phyloP scores from a whole-genome alignment of 2,329 filamentous ascomycete genomes.

The Trichoderma hamatum region DNA sequence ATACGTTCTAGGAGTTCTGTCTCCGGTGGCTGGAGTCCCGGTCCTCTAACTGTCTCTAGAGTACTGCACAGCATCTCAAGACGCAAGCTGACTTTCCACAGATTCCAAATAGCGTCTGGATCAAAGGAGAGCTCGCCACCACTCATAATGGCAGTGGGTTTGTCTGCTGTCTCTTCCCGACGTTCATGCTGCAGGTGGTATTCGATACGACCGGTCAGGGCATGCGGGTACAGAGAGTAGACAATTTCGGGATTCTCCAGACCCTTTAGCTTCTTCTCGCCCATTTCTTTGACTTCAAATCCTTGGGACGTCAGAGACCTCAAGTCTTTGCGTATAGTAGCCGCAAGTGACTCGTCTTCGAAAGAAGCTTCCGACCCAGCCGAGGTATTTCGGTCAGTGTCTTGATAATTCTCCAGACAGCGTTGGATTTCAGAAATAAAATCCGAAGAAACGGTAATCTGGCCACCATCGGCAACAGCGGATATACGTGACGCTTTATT shows the following conservation, averaged over 20 bases:
- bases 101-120: slow-evolving; percentile 80
- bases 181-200: slow-evolving; percentile 61
- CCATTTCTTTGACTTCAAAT: slow-evolving; percentile 95
- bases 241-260: slow-evolving; percentile 96
- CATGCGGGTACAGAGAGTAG: slow-evolving; percentile 92
- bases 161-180: slow-evolving; percentile 50
- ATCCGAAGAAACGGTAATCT: slow-evolving; percentile 95
- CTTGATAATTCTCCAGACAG: slow-evolving; percentile 85
- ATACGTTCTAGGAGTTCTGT: slow-evolving; percentile 76
- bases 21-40: slow-evolving; percentile 75
- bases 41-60: slow-evolving; percentile 70
- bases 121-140: slow-evolving; percentile 74
- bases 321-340: slow-evolving; percentile 83
- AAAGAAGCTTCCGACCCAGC: slow-evolving; percentile 68
- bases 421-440: slow-evolving; percentile 96
- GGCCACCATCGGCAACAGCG: slow-evolving; percentile 90
- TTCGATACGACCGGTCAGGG: slow-evolving; percentile 77
- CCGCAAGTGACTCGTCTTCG: slow-evolving; percentile 73
- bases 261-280: slow-evolving; percentile 92
- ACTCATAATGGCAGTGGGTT: slow-evolving; percentile 63
- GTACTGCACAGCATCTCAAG: slow-evolving; percentile 92
- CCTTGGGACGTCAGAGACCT: slow-evolving; percentile 85
- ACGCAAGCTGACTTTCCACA: slow-evolving; percentile 87
- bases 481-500: slow-evolving; percentile 95
- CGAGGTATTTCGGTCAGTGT: slow-evolving; percentile 72